Evolutionary conservation across 2,329 filamentous ascomycete genomes (phyloP).

Genomic region (Venturia effusa): DNA sequence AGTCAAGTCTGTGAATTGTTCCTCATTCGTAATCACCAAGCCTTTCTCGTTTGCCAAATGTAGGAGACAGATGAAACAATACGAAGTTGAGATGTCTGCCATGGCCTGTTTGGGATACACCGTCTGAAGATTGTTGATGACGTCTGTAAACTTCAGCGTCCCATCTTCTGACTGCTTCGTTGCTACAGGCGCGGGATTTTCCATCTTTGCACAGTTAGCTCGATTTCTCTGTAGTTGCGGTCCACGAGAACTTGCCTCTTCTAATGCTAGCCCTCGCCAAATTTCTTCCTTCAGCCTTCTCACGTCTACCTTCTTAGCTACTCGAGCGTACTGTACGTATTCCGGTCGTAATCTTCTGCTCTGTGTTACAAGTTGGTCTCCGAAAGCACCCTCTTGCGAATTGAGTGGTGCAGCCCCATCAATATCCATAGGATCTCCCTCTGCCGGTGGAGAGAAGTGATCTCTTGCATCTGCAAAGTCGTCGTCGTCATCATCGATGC

Average conservation of each 20-base stretch:
- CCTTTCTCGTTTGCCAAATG: constrained; percentile 93
- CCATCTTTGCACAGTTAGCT: constrained; percentile 6
- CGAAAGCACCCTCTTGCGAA: constrained; percentile 37
- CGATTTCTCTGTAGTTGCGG: not conserved
- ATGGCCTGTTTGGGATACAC: constrained; percentile 81
- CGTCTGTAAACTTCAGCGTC: constrained; percentile 71
- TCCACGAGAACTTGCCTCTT: constrained; percentile 22
- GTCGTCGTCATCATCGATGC: constrained; percentile 56
- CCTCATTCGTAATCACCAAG: constrained; percentile 58
- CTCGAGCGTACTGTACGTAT: constrained; percentile 54
- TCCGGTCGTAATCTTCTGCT: constrained; percentile 49
- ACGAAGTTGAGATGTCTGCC: constrained; percentile 87
- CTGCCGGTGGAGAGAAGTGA: constrained; percentile 59
- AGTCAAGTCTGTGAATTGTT: constrained; percentile 37
- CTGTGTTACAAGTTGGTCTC: constrained; percentile 51
- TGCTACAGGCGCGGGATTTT: constrained; percentile 3
- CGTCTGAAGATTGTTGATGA: constrained; percentile 79
- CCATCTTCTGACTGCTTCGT: constrained; percentile 31
- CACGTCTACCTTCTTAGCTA: constrained; percentile 58
- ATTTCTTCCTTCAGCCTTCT: constrained; percentile 53
- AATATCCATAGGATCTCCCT: constrained; percentile 35
- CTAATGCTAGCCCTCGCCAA: constrained; percentile 50
- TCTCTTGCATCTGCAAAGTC: constrained; percentile 75
- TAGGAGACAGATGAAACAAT: constrained; percentile 85
- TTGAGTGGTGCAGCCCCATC: constrained; percentile 24